A percentile compares a stretch with the other conserved stretches of the same genome.
These are phyloP conservation scores for Aspergillus funiculosus DNA, from an alignment of 495 filamentous ascomycete species.

Conservation along the genomic window DNA sequence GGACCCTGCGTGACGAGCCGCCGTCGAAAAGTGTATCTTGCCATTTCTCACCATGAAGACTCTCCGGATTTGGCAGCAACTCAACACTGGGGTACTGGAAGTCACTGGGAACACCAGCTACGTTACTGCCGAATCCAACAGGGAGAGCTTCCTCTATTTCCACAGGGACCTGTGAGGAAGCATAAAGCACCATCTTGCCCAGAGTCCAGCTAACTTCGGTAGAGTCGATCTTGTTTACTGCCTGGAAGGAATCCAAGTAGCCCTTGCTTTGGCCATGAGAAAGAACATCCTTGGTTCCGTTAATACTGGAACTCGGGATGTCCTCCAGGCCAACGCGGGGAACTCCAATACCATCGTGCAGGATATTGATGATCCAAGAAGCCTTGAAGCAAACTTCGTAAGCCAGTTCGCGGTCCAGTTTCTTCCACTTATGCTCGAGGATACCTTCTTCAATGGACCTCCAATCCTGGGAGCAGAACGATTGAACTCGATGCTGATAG, in stretches of 20 bases:
- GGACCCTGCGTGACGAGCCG: constrained; percentile 58
- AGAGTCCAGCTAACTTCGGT: constrained; percentile 98
- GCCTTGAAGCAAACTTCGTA: constrained; percentile 95
- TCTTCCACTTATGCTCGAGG: constrained; percentile 61
- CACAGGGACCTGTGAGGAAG: constrained; percentile 76
- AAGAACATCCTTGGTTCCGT: constrained; percentile 69
- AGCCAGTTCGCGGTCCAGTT: constrained; percentile 66
- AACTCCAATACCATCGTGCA: constrained; percentile 93
- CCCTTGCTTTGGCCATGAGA: constrained; percentile 69
- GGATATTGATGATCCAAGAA: constrained; percentile 91
- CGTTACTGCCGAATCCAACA: constrained; percentile 89
- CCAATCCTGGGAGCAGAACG: constrained; percentile 86
- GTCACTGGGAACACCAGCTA: constrained; percentile 58
- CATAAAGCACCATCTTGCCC: constrained; percentile 97
- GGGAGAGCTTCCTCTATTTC: constrained; percentile 53
- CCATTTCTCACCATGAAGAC: constrained; percentile 60
- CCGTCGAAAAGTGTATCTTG: constrained; percentile 63
- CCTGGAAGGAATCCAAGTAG: constrained; percentile 83
- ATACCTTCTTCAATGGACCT: constrained; percentile 60
- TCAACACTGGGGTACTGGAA: constrained; percentile 81
- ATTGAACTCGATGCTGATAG: constrained; percentile 77
- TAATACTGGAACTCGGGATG: constrained; percentile 45
- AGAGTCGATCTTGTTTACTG: constrained; percentile 85
- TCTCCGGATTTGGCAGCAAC: constrained; percentile 36
- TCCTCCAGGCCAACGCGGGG: constrained; percentile 81